Evolutionary conservation across 768 basidiomycete genomes (phyloP).

Genomic region (Termitomyces sp.): DNA sequence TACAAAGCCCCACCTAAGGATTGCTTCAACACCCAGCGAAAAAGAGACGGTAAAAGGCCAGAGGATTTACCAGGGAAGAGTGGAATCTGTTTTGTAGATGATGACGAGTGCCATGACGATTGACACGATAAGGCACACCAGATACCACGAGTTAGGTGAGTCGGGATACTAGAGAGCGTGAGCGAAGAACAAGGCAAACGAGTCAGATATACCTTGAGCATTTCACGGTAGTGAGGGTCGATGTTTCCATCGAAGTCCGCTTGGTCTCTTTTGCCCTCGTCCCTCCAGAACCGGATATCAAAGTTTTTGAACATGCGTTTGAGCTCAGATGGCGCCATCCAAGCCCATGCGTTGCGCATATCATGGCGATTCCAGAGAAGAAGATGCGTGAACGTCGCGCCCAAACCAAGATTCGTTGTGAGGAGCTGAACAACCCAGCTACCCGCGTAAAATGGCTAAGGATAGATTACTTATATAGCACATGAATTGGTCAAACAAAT

Average conservation of each 20-base stretch:
- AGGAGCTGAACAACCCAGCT: conserved; percentile 42
- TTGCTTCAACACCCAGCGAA: background rate
- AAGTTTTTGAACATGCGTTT: conserved; percentile 27
- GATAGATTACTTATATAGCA: background rate
- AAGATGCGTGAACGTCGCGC: conserved; percentile 42
- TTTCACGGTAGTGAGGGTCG: conserved; percentile 46
- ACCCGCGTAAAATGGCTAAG: conserved; percentile 40
- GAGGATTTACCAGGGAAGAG: conserved; percentile 36
- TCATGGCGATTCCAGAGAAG: conserved; percentile 42
- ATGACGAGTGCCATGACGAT: conserved; percentile 37
- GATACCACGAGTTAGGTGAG: conserved; percentile 54
- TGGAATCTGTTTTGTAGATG: conserved; percentile 42
- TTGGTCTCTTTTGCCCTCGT: conserved; percentile 32
- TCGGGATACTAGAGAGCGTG: conserved; percentile 39
- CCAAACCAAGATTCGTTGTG: conserved; percentile 40
- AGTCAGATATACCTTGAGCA: conserved; percentile 36
- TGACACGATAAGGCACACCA: conserved; percentile 33
- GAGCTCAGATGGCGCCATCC: conserved; percentile 33
- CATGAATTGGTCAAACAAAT: background rate
- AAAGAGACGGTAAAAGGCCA: background rate
- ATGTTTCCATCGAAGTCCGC: conserved; percentile 24
- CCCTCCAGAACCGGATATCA: conserved; percentile 37
- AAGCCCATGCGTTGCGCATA: conserved; percentile 36
- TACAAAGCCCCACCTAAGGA: conserved; percentile 44
- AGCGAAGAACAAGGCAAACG: background rate